These are phyloP conservation scores for Aspergillus udagawae DNA, from an alignment of 2,329 filamentous ascomycete genomes.

Conservation along the genomic window DNA sequence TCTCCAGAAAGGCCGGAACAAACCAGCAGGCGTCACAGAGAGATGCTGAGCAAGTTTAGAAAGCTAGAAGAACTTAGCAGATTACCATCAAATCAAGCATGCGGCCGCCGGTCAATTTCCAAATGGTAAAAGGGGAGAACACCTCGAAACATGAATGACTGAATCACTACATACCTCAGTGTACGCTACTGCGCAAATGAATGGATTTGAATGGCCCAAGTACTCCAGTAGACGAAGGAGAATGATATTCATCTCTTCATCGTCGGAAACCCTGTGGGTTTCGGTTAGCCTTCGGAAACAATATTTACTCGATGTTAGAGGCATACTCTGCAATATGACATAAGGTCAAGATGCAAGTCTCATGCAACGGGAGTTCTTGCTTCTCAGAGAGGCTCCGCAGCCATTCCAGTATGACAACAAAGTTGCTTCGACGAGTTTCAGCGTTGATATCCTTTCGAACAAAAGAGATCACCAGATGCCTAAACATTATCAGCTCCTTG, in stretches of 20 bases:
- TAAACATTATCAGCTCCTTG: slow-evolving; percentile 27
- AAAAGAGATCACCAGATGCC: slow-evolving; percentile 64
- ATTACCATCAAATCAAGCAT: not conserved
- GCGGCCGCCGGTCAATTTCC: not conserved
- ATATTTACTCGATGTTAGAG: not conserved
- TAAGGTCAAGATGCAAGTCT: slow-evolving; percentile 82
- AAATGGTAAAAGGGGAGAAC: not conserved
- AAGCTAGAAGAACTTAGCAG: slow-evolving; percentile 44
- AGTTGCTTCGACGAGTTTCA: slow-evolving; percentile 58
- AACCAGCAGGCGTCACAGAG: slow-evolving; percentile 57
- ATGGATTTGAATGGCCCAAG: slow-evolving; percentile 74
- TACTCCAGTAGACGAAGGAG: slow-evolving; percentile 81
- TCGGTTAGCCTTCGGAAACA: slow-evolving; percentile 6
- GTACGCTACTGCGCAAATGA: slow-evolving; percentile 77
- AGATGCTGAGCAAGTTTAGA: slow-evolving; percentile 66
- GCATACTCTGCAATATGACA: slow-evolving; percentile 71
- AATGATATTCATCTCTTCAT: slow-evolving; percentile 82
- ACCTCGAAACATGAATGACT: not conserved
- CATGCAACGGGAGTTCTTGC: slow-evolving; percentile 63
- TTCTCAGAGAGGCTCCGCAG: slow-evolving; percentile 70
- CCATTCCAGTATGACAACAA: slow-evolving; percentile 65
- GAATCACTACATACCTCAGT: slow-evolving; percentile 58
- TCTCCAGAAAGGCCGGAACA: slow-evolving; percentile 86
- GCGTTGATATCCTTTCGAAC: slow-evolving; percentile 49
- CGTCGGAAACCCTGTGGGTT: slow-evolving; percentile 58